phyloP scores from a whole-genome alignment of 1,284 basidiomycete genomes.

The Sanguinoderma infundibulare region DNA sequence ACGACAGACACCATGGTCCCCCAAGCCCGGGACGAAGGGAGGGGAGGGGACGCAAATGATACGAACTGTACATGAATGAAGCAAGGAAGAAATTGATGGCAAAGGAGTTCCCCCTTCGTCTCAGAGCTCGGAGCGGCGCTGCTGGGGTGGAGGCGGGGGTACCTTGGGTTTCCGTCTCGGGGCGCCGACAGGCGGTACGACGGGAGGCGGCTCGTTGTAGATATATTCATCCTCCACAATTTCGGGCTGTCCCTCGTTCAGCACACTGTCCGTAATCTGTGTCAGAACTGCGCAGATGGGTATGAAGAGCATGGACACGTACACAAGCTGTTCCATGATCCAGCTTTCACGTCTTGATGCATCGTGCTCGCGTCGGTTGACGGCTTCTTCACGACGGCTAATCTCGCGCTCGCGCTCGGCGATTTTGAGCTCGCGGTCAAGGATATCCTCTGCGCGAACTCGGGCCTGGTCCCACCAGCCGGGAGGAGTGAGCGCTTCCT shows the following conservation, averaged over 20 bases:
- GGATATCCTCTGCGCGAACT: constrained; percentile 73
- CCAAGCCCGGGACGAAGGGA: constrained; percentile 85
- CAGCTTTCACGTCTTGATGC: constrained; percentile 81
- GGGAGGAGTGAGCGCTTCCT: constrained; percentile 75
- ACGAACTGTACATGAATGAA: constrained; percentile 67
- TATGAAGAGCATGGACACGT: constrained; percentile 35
- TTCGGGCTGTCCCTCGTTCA: constrained; percentile 63
- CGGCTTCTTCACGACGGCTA: constrained; percentile 77
- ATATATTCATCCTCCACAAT: constrained; percentile 78
- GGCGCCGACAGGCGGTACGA: constrained; percentile 27
- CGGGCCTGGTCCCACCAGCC: constrained; percentile 70
- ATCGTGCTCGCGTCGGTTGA: constrained; percentile 83
- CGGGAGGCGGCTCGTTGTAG: constrained; percentile 60
- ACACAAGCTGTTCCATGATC: constrained; percentile 91
- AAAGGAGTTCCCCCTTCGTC: constrained; percentile 77
- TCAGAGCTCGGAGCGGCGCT: constrained; percentile 88
- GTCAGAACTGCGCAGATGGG: neutral
- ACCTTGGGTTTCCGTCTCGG: constrained; percentile 84
- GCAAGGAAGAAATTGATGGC: constrained; percentile 43
- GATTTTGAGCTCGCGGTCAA: constrained; percentile 82
- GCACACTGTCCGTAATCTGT: constrained; percentile 51
- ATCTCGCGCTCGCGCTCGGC: constrained; percentile 83
- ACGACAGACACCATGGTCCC: constrained; percentile 72
- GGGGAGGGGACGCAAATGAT: constrained; percentile 56
- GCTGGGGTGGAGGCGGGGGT: constrained; percentile 72